These are phyloP conservation scores for Corylus avellana DNA, from an alignment of 306 rosid genomes.

Conservation along the genomic window DNA sequence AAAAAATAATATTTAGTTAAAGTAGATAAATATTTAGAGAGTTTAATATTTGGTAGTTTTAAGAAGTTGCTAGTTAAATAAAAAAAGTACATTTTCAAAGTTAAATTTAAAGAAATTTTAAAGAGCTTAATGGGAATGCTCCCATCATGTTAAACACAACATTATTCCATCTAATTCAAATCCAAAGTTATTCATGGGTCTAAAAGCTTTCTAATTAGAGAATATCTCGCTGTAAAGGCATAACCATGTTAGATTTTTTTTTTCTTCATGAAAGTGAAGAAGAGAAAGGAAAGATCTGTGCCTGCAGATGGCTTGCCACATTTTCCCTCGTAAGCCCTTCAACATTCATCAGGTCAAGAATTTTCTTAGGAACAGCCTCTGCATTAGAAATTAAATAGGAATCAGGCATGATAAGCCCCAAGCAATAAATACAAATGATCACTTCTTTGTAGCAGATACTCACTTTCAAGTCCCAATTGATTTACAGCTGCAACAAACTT, in stretches of 20 bases:
- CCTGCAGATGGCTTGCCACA: constrained; percentile 96
- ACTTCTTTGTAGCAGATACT: constrained; percentile 35
- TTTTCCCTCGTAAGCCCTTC: constrained; percentile 91
- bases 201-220: background rate
- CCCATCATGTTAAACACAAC: background rate
- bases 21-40: no score
- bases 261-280: background rate
- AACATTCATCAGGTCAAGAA: constrained; percentile 80
- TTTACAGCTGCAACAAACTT: constrained; percentile 72
- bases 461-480: constrained; percentile 74
- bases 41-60: no score
- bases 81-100: no score
- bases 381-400: constrained; percentile 28
- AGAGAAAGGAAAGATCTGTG: constrained; percentile 28
- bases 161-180: background rate
- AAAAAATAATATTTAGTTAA: no score
- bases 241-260: background rate
- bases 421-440: background rate
- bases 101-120: no score
- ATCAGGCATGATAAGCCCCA: constrained; percentile 18
- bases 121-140: no score
- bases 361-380: constrained; percentile 89
- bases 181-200: background rate
- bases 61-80: no score
- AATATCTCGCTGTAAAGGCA: background rate